Conservation (phyloP, 2,329 filamentous ascomycete genomes). For the Calycina herbarum region DNA sequence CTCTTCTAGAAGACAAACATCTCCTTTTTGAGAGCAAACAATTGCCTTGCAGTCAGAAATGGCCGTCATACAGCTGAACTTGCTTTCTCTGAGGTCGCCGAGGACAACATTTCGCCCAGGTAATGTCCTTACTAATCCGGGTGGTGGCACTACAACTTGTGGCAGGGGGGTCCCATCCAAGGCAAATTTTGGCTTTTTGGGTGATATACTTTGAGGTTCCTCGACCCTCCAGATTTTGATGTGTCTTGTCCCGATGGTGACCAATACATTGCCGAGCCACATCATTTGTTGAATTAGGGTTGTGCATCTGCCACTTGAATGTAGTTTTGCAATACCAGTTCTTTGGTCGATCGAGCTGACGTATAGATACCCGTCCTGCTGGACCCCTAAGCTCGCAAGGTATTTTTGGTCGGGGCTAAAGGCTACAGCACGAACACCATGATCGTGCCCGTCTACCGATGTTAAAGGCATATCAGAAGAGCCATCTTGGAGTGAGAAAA, state of each 20-base stretch:
- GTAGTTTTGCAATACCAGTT: constrained; percentile 74
- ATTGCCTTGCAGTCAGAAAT: constrained; percentile 75
- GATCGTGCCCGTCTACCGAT: constrained; percentile 84
- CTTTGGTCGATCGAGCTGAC: constrained; percentile 85
- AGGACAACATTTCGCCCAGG: constrained; percentile 86
- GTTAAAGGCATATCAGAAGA: constrained; percentile 81
- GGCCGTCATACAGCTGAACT: constrained; percentile 74
- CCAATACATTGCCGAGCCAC: constrained; percentile 81
- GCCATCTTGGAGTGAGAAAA: constrained; percentile 81
- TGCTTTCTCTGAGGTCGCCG: constrained; percentile 76
- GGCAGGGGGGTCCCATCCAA: constrained; percentile 42
- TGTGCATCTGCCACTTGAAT: constrained; percentile 91
- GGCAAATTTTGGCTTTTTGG: constrained; percentile 60
- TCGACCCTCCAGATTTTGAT: constrained; percentile 92
- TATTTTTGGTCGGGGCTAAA: constrained; percentile 87
- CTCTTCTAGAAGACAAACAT: constrained; percentile 84
- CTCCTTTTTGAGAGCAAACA: constrained; percentile 82
- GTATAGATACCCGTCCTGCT: constrained; percentile 92
- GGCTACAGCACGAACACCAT: constrained; percentile 82
- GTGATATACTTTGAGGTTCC: constrained; percentile 59
- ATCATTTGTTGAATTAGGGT: constrained; percentile 81
- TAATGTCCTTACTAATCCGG: constrained; percentile 64
- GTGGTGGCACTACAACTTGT: constrained; percentile 35
- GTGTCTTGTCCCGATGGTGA: constrained; percentile 88
- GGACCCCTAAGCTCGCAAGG: constrained; percentile 81